A percentile compares a stretch with the other conserved stretches of the same genome.
These are phyloP conservation scores for Lophiotrema nucula DNA, from an alignment of 495 filamentous ascomycete genomes.

Conservation along the genomic window DNA sequence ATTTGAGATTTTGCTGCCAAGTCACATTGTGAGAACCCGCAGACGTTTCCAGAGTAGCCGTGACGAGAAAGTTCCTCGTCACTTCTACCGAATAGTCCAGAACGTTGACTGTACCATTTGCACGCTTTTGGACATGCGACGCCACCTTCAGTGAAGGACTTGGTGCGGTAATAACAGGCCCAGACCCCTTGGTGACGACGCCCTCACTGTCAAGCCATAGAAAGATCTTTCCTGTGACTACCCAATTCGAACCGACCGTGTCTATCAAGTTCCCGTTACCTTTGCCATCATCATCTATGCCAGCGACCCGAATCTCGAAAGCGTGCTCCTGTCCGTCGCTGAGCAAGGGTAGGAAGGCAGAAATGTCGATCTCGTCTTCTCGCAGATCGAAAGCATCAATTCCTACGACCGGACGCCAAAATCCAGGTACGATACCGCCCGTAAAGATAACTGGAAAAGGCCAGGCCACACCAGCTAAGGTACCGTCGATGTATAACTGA, in stretches of 20 bases:
- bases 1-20: conserved; percentile 62
- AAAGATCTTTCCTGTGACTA: conserved; percentile 81
- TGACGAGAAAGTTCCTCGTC: conserved; percentile 55
- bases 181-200: conserved; percentile 53
- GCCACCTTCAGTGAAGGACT: conserved; percentile 45
- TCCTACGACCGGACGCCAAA: conserved; percentile 84
- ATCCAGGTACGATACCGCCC: conserved; percentile 75
- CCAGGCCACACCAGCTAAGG: conserved; percentile 76
- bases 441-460: conserved; percentile 88
- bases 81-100: conserved; percentile 60
- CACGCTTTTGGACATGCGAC: conserved; percentile 43
- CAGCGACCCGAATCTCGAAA: conserved; percentile 69
- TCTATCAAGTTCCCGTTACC: conserved; percentile 54
- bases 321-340: conserved; percentile 63
- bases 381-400: conserved; percentile 81
- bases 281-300: conserved; percentile 55
- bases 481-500: conserved; percentile 74
- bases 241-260: conserved; percentile 70
- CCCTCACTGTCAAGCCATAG: conserved; percentile 58
- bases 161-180: conserved; percentile 41
- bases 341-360: conserved; percentile 69
- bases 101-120: conserved; percentile 59
- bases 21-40: conserved; percentile 40
- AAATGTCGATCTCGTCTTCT: conserved; percentile 81
- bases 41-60: conserved; percentile 51